A percentile compares a stretch with the other conserved stretches of the same genome.
Conservation (phyloP, 2,329 filamentous ascomycete genomes). For the Epichloe elymi region DNA sequence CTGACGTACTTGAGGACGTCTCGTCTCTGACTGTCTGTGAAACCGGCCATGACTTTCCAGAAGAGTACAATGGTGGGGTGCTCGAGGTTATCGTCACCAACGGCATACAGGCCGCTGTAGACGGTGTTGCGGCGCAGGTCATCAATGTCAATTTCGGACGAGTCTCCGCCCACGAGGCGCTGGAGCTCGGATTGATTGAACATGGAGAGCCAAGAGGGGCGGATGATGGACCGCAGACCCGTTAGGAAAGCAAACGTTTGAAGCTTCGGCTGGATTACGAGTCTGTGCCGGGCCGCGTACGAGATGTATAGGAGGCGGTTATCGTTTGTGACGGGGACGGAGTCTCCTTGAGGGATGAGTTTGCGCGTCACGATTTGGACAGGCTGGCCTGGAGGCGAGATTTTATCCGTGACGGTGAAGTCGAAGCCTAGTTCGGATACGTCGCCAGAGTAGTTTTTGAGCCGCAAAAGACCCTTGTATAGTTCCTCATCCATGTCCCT, state of each 20-base stretch:
- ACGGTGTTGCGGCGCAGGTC: slow-evolving; percentile 74
- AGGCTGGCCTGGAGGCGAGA: slow-evolving; percentile 31
- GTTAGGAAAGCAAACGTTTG: slow-evolving; percentile 82
- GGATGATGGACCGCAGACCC: slow-evolving; percentile 77
- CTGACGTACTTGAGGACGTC: slow-evolving; percentile 94
- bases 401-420: slow-evolving; percentile 74
- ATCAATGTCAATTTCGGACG: slow-evolving; percentile 70
- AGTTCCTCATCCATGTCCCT: slow-evolving; percentile 82
- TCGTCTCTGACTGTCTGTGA: slow-evolving; percentile 64
- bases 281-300: slow-evolving; percentile 74
- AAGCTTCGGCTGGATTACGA: slow-evolving; percentile 64
- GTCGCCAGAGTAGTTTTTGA: slow-evolving; percentile 78
- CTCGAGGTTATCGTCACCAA: slow-evolving; percentile 80
- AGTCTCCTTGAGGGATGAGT: slow-evolving; percentile 63
- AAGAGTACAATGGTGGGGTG: slow-evolving; percentile 79
- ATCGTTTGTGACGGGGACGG: slow-evolving; percentile 72
- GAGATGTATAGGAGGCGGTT: slow-evolving; percentile 93
- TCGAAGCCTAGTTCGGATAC: slow-evolving; percentile 61
- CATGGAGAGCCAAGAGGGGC: slow-evolving; percentile 90
- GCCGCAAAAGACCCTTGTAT: slow-evolving; percentile 68
- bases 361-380: slow-evolving; percentile 57
- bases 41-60: slow-evolving; percentile 73
- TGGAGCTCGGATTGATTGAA: slow-evolving; percentile 96
- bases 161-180: slow-evolving; percentile 81
- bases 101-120: slow-evolving; percentile 77